Percentiles rank a stretch among this genome's conserved stretches.
These are phyloP conservation scores for Protomyces arabidopsidicola DNA, from an alignment of 1,139 yeast genomes.

Conservation along the genomic window DNA sequence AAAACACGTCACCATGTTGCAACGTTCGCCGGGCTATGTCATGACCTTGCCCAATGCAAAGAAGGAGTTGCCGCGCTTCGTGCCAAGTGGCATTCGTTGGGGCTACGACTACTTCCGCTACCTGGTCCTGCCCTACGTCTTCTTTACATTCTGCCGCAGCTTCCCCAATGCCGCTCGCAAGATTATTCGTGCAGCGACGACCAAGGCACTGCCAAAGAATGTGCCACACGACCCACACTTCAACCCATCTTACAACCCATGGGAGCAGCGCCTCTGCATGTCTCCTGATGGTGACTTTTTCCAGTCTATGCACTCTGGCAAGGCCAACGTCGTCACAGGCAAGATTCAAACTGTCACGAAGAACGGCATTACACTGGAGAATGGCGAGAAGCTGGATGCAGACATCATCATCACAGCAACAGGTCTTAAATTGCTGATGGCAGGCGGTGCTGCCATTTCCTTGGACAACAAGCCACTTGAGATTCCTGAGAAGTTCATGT, in stretches of 20 bases:
- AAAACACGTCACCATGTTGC: slow-evolving; percentile 45
- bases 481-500: slow-evolving; percentile 12
- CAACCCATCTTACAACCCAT: slow-evolving; percentile 16
- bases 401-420: slow-evolving; percentile 47
- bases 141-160: slow-evolving; percentile 37
- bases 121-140: slow-evolving; percentile 43
- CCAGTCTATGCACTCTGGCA: slow-evolving; percentile 43
- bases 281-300: slow-evolving; percentile 48
- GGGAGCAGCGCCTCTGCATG: slow-evolving; percentile 31
- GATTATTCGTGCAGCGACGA: slow-evolving; percentile 36
- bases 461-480: slow-evolving; percentile 6
- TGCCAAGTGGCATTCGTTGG: slow-evolving; percentile 1
- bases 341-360: slow-evolving; percentile 41
- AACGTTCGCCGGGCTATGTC: slow-evolving; percentile 47
- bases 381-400: slow-evolving; percentile 42
- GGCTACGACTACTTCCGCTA: slow-evolving; percentile 5
- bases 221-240: slow-evolving; percentile 20
- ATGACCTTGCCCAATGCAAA: slow-evolving; percentile 43
- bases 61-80: slow-evolving; percentile 37
- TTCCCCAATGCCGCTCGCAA: slow-evolving; percentile 44
- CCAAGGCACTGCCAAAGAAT: slow-evolving; percentile 4
- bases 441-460: slow-evolving; percentile 12
- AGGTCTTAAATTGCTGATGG: slow-evolving; percentile 37
- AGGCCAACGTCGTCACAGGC: slow-evolving; percentile 43
- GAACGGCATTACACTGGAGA: slow-evolving; percentile 43